Conservation (phyloP, 1,284 basidiomycete species). For the Sporisorium reilianum region DNA sequence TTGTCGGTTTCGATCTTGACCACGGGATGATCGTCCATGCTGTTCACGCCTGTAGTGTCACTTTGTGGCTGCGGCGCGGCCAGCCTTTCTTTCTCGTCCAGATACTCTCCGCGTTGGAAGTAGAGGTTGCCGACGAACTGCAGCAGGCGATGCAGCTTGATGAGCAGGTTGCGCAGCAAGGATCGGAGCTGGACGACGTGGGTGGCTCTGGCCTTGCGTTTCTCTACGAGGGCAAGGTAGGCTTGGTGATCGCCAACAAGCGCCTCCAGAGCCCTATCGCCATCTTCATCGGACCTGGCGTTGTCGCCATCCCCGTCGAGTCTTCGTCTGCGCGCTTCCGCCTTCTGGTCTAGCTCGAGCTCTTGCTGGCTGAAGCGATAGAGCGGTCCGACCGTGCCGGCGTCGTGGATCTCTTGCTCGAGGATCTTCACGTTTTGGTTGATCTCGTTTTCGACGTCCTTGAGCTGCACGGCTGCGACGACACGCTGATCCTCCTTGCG, state of each 20-base stretch:
- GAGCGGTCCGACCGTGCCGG: constrained; percentile 39
- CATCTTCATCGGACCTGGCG: constrained; percentile 14
- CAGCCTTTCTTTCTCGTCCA: constrained; percentile 24
- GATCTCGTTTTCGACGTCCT: constrained; percentile 41
- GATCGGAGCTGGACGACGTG: constrained; percentile 43
- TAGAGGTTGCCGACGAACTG: constrained; percentile 63
- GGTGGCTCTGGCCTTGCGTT: constrained; percentile 27
- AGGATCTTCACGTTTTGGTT: constrained; percentile 24
- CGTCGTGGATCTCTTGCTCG: constrained; percentile 39
- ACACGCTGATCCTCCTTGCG: constrained; percentile 45
- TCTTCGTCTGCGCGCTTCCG: constrained; percentile 18
- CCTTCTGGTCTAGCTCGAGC: constrained; percentile 30
- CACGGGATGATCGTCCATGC: neutral
- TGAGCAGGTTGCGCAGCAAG: constrained; percentile 47
- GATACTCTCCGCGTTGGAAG: constrained; percentile 58
- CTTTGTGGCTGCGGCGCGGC: neutral
- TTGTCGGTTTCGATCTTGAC: constrained; percentile 9
- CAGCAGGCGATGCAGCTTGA: constrained; percentile 57
- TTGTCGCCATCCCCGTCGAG: neutral
- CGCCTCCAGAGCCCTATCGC: constrained; percentile 13
- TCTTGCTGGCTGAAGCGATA: constrained; percentile 50
- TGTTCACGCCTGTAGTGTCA: neutral
- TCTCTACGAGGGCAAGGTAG: constrained; percentile 23
- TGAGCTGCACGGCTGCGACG: constrained; percentile 32
- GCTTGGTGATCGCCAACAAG: constrained; percentile 24